Percentiles rank a stretch among this genome's conserved stretches.
These are phyloP conservation scores for Porogramme epimiltina DNA, from an alignment of 1,284 basidiomycete species.

Conservation along the genomic window DNA sequence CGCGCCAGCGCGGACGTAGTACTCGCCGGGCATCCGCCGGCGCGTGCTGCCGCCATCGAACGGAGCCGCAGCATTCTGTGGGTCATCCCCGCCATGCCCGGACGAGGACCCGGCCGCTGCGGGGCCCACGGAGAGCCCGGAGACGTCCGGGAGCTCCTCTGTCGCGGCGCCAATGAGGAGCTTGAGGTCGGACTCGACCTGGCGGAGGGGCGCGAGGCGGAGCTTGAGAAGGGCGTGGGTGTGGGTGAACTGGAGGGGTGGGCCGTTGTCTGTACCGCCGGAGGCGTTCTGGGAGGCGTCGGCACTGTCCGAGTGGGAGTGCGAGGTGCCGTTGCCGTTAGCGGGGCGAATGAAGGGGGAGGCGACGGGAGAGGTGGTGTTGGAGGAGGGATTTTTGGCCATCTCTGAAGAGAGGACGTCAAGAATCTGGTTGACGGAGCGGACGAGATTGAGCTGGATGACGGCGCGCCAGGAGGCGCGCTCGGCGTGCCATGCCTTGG, in stretches of 20 bases:
- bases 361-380: constrained; percentile 9
- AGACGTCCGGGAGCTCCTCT: constrained; percentile 37
- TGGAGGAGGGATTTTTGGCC: constrained; percentile 20
- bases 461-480: constrained; percentile 63
- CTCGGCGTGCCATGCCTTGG: constrained; percentile 54
- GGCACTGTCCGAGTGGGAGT: constrained; percentile 32
- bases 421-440: constrained; percentile 57
- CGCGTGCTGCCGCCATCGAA: constrained; percentile 19
- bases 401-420: constrained; percentile 49
- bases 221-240: constrained; percentile 50
- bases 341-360: constrained; percentile 15
- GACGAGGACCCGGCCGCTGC: not conserved
- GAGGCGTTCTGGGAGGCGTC: not conserved
- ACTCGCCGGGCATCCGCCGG: constrained; percentile 22
- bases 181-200: constrained; percentile 58
- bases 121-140: constrained; percentile 12
- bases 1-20: constrained; percentile 33
- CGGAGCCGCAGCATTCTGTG: constrained; percentile 23
- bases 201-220: constrained; percentile 52
- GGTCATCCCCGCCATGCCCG: constrained; percentile 8
- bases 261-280: constrained; percentile 1
- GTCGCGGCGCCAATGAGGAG: constrained; percentile 48
- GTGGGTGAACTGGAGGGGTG: constrained; percentile 37
- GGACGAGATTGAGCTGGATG: constrained; percentile 68
- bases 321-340: not conserved